These are phyloP conservation scores for Ophiorrhiza pumila DNA, from an alignment of 257 asterid genomes.

Conservation along the genomic window DNA sequence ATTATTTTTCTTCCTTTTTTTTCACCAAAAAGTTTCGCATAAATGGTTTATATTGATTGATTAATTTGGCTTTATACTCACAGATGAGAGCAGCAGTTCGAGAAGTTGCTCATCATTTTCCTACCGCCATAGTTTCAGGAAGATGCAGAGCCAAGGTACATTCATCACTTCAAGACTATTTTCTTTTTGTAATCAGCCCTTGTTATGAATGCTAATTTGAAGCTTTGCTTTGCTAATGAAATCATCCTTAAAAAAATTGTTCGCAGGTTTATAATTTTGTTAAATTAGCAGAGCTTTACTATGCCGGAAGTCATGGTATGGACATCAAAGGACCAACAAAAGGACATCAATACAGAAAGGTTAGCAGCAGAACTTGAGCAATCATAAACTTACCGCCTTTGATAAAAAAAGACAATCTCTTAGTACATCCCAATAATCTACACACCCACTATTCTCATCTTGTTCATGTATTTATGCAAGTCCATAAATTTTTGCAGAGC, in stretches of 20 bases:
- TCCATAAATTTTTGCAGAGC: conserved; percentile 2
- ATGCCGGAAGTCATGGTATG: conserved; percentile 99
- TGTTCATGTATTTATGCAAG: background rate
- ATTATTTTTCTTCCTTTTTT: no score
- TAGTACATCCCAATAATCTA: background rate
- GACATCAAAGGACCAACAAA: conserved; percentile 84
- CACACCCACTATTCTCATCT: background rate
- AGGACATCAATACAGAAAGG: conserved; percentile 46
- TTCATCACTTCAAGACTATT: background rate
- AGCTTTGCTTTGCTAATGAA: no score
- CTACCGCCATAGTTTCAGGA: conserved; percentile 88
- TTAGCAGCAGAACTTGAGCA: conserved; percentile 29
- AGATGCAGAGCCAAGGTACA: conserved; percentile 78
- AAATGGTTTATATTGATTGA: no score
- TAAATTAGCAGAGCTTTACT: conserved; percentile 67
- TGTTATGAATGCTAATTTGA: no score
- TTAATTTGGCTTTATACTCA: no score
- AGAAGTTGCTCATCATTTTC: conserved; percentile 63
- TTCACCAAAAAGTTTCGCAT: background rate
- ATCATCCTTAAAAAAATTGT: no score
- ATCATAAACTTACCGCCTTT: background rate
- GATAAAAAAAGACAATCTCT: background rate
- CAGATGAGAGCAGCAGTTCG: conserved; percentile 82
- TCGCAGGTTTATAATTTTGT: conserved; percentile 60
- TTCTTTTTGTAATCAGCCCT: no score